Conservation (phyloP, 2,329 filamentous ascomycete species). For the Fusarium dimerum region DNA sequence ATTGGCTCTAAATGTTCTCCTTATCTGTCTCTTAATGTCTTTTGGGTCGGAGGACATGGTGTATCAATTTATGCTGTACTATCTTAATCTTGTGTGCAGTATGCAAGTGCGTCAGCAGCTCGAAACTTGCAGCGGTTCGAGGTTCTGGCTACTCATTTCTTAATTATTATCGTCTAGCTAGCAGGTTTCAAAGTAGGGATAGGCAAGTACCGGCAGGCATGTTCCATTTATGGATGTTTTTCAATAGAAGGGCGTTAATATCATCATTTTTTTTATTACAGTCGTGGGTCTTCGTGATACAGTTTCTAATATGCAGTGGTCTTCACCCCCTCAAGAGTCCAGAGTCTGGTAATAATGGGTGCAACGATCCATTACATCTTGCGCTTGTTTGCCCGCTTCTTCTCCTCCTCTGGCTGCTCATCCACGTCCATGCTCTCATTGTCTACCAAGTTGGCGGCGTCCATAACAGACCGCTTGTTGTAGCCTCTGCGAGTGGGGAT, state of each 20-base stretch:
- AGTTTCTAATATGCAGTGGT: slow-evolving; percentile 10
- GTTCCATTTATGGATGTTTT: slow-evolving; percentile 20
- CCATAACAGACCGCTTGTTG: slow-evolving; percentile 42
- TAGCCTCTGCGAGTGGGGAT: slow-evolving; percentile 26
- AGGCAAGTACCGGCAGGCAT: slow-evolving; percentile 11
- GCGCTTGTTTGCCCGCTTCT: slow-evolving; percentile 53
- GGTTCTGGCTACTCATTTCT: slow-evolving; percentile 24
- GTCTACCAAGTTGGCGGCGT: slow-evolving; percentile 43
- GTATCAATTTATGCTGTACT: slow-evolving; percentile 27
- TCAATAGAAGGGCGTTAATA: slow-evolving; percentile 20
- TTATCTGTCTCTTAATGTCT: background rate
- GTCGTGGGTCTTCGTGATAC: slow-evolving; percentile 32
- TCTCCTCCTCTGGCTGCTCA: slow-evolving; percentile 51
- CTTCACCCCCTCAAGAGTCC: background rate
- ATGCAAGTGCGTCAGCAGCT: slow-evolving; percentile 20
- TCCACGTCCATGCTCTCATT: slow-evolving; percentile 60
- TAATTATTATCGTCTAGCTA: slow-evolving; percentile 12
- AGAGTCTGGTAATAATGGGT: background rate
- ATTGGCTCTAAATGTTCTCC: slow-evolving; percentile 1
- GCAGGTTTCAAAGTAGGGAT: slow-evolving; percentile 3
- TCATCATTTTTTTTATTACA: slow-evolving; percentile 23
- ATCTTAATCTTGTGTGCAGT: slow-evolving; percentile 28
- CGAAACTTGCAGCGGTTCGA: slow-evolving; percentile 14
- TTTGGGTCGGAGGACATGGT: slow-evolving; percentile 16
- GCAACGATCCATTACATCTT: slow-evolving; percentile 45